Evolutionary conservation across 2,329 filamentous ascomycete genomes (phyloP).

Genomic region (Aspergillus vadensis): DNA sequence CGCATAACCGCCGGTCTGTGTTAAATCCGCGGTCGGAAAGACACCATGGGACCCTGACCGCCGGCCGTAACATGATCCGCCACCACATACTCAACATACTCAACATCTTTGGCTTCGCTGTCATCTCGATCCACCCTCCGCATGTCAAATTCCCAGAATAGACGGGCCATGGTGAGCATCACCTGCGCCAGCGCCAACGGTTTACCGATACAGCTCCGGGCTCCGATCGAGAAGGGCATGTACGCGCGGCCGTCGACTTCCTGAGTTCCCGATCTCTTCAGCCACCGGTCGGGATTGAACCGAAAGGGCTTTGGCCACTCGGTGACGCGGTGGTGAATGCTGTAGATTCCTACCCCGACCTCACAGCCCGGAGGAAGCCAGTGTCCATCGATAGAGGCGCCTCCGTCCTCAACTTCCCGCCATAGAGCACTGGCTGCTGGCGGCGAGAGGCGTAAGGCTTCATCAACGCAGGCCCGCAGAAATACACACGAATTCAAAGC

Average conservation of each 20-base stretch:
- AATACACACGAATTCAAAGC: not conserved
- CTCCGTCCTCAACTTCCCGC: not conserved
- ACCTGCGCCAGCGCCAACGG: not conserved
- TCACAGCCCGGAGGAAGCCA: not conserved
- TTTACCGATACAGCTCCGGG: not conserved
- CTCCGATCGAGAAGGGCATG: not conserved
- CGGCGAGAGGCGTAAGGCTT: not conserved
- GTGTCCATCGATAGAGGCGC: not conserved
- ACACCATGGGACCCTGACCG: not conserved
- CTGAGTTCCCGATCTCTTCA: not conserved
- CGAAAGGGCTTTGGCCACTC: not conserved
- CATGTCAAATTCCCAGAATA: not conserved
- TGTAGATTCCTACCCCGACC: not conserved
- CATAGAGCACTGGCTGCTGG: not conserved
- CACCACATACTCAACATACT: not conserved
- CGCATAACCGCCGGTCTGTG: not conserved
- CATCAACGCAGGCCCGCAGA: not conserved
- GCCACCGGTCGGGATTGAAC: not conserved
- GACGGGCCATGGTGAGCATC: not conserved
- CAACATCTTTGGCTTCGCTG: not conserved
- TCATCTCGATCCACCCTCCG: not conserved
- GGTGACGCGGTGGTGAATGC: not conserved
- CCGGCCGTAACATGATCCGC: not conserved
- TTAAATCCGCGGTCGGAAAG: not conserved
- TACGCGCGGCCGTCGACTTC: not conserved